Evolutionary conservation across 306 rosid species (phyloP).

Genomic region (Adenanthera pavonina): DNA sequence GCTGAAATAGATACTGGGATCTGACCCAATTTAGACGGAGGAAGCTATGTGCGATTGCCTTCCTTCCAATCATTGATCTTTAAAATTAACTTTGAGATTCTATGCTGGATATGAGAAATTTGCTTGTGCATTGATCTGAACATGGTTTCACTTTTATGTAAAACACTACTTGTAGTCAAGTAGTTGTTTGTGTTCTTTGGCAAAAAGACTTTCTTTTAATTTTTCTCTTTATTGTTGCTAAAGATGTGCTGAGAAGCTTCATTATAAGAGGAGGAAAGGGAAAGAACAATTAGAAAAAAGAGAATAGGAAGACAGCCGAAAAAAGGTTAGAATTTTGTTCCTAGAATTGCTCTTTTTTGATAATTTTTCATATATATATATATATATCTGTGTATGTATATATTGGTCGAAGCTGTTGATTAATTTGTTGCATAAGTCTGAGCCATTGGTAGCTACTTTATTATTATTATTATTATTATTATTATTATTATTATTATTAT

Average conservation of each 20-base stretch:
- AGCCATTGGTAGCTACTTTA: background rate
- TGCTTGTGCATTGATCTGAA: too few relatives aligned
- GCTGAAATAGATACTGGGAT: too few relatives aligned
- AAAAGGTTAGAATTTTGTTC: slow-evolving; percentile 60
- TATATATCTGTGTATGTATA: background rate
- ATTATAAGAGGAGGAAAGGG: slow-evolving; percentile 81
- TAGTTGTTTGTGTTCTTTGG: slow-evolving; percentile 33
- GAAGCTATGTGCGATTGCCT: too few relatives aligned
- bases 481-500: too few relatives aligned
- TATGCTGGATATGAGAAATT: too few relatives aligned
- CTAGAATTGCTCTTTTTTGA: background rate
- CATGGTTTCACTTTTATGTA: too few relatives aligned
- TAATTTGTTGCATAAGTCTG: background rate
- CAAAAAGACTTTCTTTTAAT: slow-evolving; percentile 3
- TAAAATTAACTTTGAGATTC: too few relatives aligned
- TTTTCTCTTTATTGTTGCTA: slow-evolving; percentile 32
- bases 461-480: too few relatives aligned
- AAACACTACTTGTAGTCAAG: too few relatives aligned
- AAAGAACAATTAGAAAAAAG: slow-evolving; percentile 64
- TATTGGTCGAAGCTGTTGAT: background rate
- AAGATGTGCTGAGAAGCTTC: slow-evolving; percentile 82
- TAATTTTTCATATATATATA: background rate
- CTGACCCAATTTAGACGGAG: too few relatives aligned
- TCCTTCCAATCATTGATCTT: too few relatives aligned
- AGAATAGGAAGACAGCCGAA: slow-evolving; percentile 65